A percentile compares a stretch with the other conserved stretches of the same genome.
Evolutionary conservation across 2,329 filamentous ascomycete species (phyloP).

Genomic region (Monosporascus sp.): DNA sequence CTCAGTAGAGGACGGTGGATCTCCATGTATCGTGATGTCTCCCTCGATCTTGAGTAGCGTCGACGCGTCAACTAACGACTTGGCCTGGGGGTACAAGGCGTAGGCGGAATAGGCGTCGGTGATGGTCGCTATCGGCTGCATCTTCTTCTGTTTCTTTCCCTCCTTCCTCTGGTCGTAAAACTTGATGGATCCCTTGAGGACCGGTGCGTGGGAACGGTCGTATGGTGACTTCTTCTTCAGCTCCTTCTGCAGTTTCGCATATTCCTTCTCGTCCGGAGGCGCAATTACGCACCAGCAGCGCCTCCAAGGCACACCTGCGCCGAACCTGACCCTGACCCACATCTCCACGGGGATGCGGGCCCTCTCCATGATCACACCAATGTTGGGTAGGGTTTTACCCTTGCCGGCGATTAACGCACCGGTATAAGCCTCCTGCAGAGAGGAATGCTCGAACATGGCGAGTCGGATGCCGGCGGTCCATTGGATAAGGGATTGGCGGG

Average conservation of each 20-base stretch:
- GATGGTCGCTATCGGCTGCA: slow-evolving; percentile 83
- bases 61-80: slow-evolving; percentile 88
- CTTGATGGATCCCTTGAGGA: slow-evolving; percentile 83
- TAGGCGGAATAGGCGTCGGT: slow-evolving; percentile 88
- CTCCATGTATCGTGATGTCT: slow-evolving; percentile 78
- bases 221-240: slow-evolving; percentile 79
- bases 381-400: slow-evolving; percentile 83
- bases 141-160: slow-evolving; percentile 85
- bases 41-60: slow-evolving; percentile 93
- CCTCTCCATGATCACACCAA: slow-evolving; percentile 81
- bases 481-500: slow-evolving; percentile 84
- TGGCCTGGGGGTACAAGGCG: slow-evolving; percentile 92
- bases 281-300: slow-evolving; percentile 95
- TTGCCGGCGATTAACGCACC: slow-evolving; percentile 94
- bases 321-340: slow-evolving; percentile 93
- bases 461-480: slow-evolving; percentile 95
- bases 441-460: slow-evolving; percentile 89
- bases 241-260: slow-evolving; percentile 75
- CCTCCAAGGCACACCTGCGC: slow-evolving; percentile 91
- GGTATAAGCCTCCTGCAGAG: slow-evolving; percentile 92
- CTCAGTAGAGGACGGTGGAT: slow-evolving; percentile 72
- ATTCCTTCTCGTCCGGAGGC: slow-evolving; percentile 91
- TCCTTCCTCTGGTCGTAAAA: slow-evolving; percentile 80
- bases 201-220: slow-evolving; percentile 60
- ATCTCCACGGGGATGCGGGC: slow-evolving; percentile 74